Evolutionary conservation across 441 rosid species (phyloP), one percentile per base, ranked within the genome.

Genomic region (Manihot esculenta): DNA sequence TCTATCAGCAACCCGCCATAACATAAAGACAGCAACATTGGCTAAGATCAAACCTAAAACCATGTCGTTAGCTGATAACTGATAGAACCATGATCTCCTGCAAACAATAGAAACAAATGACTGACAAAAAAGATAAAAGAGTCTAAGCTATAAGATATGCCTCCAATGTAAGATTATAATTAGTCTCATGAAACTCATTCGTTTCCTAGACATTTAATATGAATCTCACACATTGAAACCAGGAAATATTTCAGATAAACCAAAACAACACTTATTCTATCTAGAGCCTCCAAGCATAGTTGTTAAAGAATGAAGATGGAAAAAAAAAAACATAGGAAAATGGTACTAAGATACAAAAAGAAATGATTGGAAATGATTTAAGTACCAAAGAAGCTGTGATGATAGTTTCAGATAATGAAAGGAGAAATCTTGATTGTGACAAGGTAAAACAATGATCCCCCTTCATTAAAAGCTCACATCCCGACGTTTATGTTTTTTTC

Each of bases 31-130:
- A 53, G 79, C 89, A 79, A 82, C 71, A 76, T 94, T 92, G 68
- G 90, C 81, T 70, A 87, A 7, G 44, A 92, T 72, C 83, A 94
- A 77, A 42, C 94, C 92, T 76, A 84, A 81, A 65, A 94, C 90
- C 74, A 86, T 76, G 59, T 85, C 82, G 74, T 66, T 70, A 79
- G 71, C 44, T 33, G 87, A 77, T 72, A 87, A 72, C 41, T 73
- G 72, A 54, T 68, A 76, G 66, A 88, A 75, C 97, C 95, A 81
- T 48, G 83, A 79, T 70, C 81, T 85, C 98, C 98, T 91, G 82
- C 72, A 49, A 78, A 75, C 27, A 72, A 66, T 70, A 76, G 42
- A 74, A 48, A 69, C 66, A 44, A 70, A 63, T 60, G 21, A 65
- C 27, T 69, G 23, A 48, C 24, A 38, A 24, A 51, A 66, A 61